Evolutionary conservation across 148 eudicot species (phyloP).

Genomic region (Nepenthes mirabilis): DNA sequence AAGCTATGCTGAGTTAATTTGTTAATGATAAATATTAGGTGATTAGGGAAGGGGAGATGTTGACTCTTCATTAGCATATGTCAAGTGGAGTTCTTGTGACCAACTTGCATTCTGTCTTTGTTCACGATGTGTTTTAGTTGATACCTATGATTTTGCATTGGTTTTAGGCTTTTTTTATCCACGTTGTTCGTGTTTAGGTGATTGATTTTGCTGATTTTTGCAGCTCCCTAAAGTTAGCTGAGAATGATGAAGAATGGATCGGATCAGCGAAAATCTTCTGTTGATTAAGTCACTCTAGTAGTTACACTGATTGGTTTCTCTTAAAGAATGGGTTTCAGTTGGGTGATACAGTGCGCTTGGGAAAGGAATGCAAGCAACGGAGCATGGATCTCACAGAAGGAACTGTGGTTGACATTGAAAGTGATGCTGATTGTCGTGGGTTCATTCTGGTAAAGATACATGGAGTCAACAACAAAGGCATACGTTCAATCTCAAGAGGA

Average conservation of each 20-base stretch:
- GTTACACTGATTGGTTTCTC: constrained; percentile 67
- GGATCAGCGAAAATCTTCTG: constrained; percentile 5
- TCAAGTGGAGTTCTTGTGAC: no score
- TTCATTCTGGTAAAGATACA: constrained; percentile 63
- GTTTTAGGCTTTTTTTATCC: no score
- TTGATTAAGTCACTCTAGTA: constrained; percentile 5
- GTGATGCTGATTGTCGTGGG: constrained; percentile 27
- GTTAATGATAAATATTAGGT: no score
- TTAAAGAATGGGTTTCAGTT: constrained; percentile 55
- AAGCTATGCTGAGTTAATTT: no score
- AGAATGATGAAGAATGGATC: constrained; percentile 28
- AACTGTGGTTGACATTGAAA: constrained; percentile 52
- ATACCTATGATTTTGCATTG: no score
- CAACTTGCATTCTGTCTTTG: no score
- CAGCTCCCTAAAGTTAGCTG: constrained; percentile 44
- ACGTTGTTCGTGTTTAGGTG: constrained; percentile 1
- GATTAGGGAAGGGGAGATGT: no score
- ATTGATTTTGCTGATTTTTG: constrained; percentile 5
- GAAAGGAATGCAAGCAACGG: constrained; percentile 42
- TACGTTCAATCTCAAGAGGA: constrained; percentile 48
- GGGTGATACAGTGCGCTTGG: constrained; percentile 69
- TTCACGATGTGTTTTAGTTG: no score
- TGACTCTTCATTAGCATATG: no score
- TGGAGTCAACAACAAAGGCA: constrained; percentile 56
- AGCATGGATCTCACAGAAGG: constrained; percentile 74